Conservation (phyloP, 1,284 basidiomycete genomes). For the Garcileccinum viscosum region DNA sequence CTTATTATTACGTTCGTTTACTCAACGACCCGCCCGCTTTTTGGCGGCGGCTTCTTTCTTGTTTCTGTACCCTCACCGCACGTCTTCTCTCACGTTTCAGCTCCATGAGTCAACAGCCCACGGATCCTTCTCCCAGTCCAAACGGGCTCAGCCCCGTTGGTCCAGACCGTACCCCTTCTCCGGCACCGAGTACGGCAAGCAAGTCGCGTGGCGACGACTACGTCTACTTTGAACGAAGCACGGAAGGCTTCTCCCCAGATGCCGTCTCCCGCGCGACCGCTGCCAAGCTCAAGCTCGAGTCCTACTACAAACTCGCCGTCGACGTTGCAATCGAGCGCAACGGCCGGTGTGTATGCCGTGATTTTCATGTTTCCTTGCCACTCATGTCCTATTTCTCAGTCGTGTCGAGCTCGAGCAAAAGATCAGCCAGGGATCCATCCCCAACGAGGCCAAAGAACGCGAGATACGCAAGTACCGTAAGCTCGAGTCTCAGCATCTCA, state of each 20-base stretch:
- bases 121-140: slow-evolving; percentile 31
- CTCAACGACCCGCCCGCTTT: slow-evolving; percentile 20
- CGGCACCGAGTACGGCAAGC: slow-evolving; percentile 37
- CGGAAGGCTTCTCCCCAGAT: slow-evolving; percentile 83
- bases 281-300: slow-evolving; percentile 96
- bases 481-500: slow-evolving; percentile 90
- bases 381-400: slow-evolving; percentile 47
- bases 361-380: slow-evolving; percentile 12
- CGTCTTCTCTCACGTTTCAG: slow-evolving; percentile 16
- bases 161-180: slow-evolving; percentile 38
- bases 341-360: slow-evolving; percentile 45
- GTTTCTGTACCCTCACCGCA: slow-evolving; percentile 4
- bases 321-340: slow-evolving; percentile 85
- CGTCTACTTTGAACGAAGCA: slow-evolving; percentile 94
- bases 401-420: slow-evolving; percentile 93
- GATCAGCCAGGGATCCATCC: slow-evolving; percentile 76
- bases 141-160: slow-evolving; percentile 26
- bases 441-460: slow-evolving; percentile 86
- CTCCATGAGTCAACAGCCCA: slow-evolving; percentile 38
- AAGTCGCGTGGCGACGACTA: slow-evolving; percentile 62
- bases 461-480: slow-evolving; percentile 91
- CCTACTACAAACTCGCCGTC: slow-evolving; percentile 95
- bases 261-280: slow-evolving; percentile 92
- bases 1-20: slow-evolving; percentile 35
- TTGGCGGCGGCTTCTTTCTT: slow-evolving; percentile 17